Evolutionary conservation across 352 stramenopile species (phyloP).

Genomic region (Chrysophaeum taylorii): DNA sequence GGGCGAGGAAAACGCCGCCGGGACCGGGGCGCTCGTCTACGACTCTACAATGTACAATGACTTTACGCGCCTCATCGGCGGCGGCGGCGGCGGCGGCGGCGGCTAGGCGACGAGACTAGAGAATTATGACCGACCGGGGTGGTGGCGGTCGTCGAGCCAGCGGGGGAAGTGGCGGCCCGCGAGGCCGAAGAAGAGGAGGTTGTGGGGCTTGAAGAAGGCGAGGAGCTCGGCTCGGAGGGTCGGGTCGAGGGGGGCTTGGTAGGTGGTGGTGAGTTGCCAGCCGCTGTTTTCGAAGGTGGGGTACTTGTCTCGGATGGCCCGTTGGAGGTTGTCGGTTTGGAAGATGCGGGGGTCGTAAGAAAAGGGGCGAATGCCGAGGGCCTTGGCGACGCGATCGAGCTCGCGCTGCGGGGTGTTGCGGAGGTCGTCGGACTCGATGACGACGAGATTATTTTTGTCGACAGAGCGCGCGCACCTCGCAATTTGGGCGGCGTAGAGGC

Average conservation of each 20-base stretch:
- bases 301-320: not conserved
- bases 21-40: no score
- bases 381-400: constrained; percentile 2
- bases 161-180: not conserved
- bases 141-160: no score
- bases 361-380: not conserved
- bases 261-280: not conserved
- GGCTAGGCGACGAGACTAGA: no score
- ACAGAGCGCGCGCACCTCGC: constrained; percentile 3
- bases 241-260: not conserved
- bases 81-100: no score
- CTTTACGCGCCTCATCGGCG: no score
- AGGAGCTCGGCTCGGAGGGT: not conserved
- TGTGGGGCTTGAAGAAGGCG: constrained; percentile 7
- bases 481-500: constrained; percentile 19
- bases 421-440: constrained; percentile 15
- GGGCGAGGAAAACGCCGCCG: no score
- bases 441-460: not conserved
- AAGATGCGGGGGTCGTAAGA: constrained; percentile 6
- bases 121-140: no score
- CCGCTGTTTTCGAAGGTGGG: constrained; percentile 2
- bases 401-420: not conserved
- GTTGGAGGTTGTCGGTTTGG: not conserved
- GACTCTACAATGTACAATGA: no score
- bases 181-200: not conserved